Base-by-base conservation (phyloP, 1,139 yeast genomes). In the Pichiaceae sp. region DNA sequence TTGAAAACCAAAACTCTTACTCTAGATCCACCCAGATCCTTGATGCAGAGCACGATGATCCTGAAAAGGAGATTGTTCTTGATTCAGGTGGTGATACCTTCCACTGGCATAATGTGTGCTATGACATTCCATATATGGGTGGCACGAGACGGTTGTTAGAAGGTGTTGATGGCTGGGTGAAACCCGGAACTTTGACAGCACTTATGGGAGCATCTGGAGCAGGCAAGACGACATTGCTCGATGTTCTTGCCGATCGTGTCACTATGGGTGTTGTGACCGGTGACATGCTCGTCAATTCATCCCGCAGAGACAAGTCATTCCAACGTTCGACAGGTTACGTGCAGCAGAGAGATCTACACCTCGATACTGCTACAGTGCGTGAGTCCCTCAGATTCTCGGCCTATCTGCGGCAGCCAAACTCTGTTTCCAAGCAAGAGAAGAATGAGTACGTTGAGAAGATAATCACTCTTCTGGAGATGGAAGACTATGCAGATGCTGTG, bases 161-260 rank as follows among this genome's bases (percentile, higher is more conserved):
- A 49, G 72, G 73, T 43, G 84, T 83, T 38, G 87, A 81, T 55
- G 94, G 94, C 36, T 83, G 85, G 83, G 91, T 83, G 33, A 78
- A 78, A 53, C 89, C 89, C 11, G 80, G 82, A 45, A 75, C 81
- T 12, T 61, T 80, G 46, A 80, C 87, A 30, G 91, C 91, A 7
- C 63, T 81, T 31, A 81, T 83, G 93, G 94, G 94, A 46, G 82
- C 89, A 17, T 80, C 93, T 17, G 94, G 94, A 61, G 93, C 93
- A 36, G 93, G 93, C 65, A 82, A 82, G 54, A 83, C 93, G 14
- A 82, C 93, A 1, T 55, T 76, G 34, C 64, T 83, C 42, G 86
- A 82, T 60, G 82, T 83, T 43, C 66, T 82, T 46, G 85, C 91
- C 21, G 79, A 78, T 48, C 75, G 94, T 60, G 80, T 80, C 28